Percentiles rank a stretch among this genome's conserved stretches.
Conservation (phyloP, 352 stramenopile genomes). For the Globisporangium irregulare region DNA sequence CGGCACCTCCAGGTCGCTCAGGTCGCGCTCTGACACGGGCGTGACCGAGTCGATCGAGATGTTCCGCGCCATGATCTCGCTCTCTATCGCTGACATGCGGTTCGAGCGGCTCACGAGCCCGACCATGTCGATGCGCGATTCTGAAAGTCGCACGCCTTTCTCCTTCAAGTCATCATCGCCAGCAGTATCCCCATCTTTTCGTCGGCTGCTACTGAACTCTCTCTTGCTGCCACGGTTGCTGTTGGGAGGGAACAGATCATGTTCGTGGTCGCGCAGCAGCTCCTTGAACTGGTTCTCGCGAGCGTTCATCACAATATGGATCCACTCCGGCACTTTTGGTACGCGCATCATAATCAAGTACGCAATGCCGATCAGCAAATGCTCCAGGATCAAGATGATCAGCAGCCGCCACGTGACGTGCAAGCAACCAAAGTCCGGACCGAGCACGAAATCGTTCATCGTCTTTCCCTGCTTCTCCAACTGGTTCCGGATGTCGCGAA, state of each 20-base stretch:
- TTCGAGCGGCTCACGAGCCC: conserved; percentile 12
- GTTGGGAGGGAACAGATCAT: conserved; percentile 36
- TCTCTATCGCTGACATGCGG: conserved; percentile 7
- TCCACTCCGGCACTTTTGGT: conserved; percentile 48
- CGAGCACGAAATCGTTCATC: conserved; percentile 64
- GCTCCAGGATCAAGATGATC: conserved; percentile 56
- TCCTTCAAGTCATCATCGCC: conserved; percentile 14
- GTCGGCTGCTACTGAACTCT: not conserved
- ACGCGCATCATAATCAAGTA: conserved; percentile 57
- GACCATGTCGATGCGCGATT: conserved; percentile 29
- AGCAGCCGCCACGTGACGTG: conserved; percentile 56
- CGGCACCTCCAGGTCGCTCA: conserved; percentile 37
- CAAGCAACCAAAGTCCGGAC: conserved; percentile 61
- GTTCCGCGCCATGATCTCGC: conserved; percentile 15
- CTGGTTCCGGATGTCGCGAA: conserved; percentile 51
- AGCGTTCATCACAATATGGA: conserved; percentile 48
- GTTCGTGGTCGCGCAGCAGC: conserved; percentile 46
- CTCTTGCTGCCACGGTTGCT: not conserved
- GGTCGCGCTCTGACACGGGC: conserved; percentile 26
- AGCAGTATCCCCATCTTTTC: not conserved
- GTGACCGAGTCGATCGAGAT: conserved; percentile 53
- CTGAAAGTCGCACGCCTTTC: conserved; percentile 24
- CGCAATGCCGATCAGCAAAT: conserved; percentile 46
- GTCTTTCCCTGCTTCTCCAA: conserved; percentile 61
- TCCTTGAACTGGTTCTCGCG: conserved; percentile 68